Evolutionary conservation across 371 early-diverging fungal species (phyloP), one percentile per base, ranked within the genome.

Genomic region (Apophysomyces elegans): DNA sequence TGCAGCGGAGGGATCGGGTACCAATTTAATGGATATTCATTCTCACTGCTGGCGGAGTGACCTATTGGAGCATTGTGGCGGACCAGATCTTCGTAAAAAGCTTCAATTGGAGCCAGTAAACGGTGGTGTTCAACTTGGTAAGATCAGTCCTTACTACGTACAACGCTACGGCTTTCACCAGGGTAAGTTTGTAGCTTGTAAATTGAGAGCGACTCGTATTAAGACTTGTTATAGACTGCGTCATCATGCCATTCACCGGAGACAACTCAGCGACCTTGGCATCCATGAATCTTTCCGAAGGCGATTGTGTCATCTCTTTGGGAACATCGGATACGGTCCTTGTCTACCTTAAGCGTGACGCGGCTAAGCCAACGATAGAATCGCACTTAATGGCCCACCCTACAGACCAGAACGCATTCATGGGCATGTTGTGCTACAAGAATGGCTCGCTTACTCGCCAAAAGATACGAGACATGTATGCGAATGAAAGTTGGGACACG

Each of bases 281-380:
- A 35, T 86, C 88, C 2, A 83, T 93, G 80, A 85, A 84, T 21
- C 66, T 90, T 39, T 68, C 71, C 13, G 72, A 75, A 32, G 87
- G 83, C 4, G 87, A 88, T 61, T 82, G 89, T 35, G 84, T 93
- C 7, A 75, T 94, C 4, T 91, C 91, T 13, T 77, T 94, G 1
- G 95, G 95, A 2, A 94, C 95, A 1, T 88, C 88, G 21, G 95
- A 94, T 72, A 94, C 95, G 0, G 79, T 91, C 5, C 75, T 93
- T 7, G 79, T 91, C 0, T 84, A 88, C 37, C 76, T 91, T 1
- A 73, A 75, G 58, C 73, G 84, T 44, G 75, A 63, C 0, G 60
- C 56, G 26, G 86, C 87, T 12, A 71, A 78, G 12, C 74, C 86
- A 2, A 73, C 79, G 1, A 78, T 75, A 0, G 81, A 86, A 38